Conservation (phyloP, 176 grass and related monocot species). For the Oryza glaberrima region DNA sequence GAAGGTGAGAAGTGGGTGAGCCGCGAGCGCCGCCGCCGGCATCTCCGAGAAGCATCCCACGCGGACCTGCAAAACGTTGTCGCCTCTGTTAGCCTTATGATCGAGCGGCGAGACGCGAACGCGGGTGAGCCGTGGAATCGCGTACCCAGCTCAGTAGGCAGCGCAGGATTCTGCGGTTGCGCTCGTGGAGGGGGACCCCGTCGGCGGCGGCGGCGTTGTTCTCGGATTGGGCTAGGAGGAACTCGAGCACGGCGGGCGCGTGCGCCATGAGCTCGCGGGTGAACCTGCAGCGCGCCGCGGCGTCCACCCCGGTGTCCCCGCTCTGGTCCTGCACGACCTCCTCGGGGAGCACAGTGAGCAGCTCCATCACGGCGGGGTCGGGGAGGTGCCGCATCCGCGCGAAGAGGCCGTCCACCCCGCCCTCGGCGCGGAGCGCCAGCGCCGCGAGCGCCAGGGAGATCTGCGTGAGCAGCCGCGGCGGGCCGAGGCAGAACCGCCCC, state of each 20-base stretch:
- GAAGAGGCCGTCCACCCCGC: constrained; percentile 77
- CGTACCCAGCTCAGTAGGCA: constrained; percentile 91
- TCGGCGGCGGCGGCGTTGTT: constrained; percentile 43
- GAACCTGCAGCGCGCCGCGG: constrained; percentile 64
- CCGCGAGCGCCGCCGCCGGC: constrained; percentile 43
- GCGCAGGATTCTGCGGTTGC: constrained; percentile 65
- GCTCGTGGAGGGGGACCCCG: constrained; percentile 59
- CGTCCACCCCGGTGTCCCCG: constrained; percentile 57
- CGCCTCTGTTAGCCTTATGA: constrained; percentile 15
- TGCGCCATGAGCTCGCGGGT: constrained; percentile 80
- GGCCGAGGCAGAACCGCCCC: constrained; percentile 62
- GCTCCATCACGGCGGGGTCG: constrained; percentile 63
- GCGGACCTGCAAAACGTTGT: constrained; percentile 57
- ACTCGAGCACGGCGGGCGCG: constrained; percentile 74
- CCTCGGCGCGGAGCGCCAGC: constrained; percentile 62
- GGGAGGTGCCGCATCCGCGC: constrained; percentile 59
- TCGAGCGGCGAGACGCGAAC: neutral
- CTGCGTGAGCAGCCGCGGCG: constrained; percentile 81
- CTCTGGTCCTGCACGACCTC: constrained; percentile 78
- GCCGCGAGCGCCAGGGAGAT: constrained; percentile 85
- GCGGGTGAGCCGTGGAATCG: neutral
- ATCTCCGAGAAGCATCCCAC: constrained; percentile 82
- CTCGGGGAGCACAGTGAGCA: constrained; percentile 91
- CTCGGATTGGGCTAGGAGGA: constrained; percentile 68
- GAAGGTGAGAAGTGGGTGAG: constrained; percentile 81